Base-by-base conservation (phyloP, 1,139 yeast genomes). In the Kodamaea sp. region DNA sequence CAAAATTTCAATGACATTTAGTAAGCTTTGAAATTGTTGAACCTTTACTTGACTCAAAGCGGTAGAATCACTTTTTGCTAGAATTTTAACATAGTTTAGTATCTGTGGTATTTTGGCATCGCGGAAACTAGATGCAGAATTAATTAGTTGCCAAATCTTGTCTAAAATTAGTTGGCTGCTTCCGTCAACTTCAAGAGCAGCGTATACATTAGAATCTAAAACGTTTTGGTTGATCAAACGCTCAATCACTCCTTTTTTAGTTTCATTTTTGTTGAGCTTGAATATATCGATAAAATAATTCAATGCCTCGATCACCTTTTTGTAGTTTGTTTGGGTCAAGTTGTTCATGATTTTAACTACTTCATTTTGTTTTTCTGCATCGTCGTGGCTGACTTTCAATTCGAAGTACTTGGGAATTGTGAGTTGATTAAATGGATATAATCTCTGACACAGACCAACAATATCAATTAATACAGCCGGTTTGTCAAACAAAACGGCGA, bases 361-460 rank as follows among this genome's bases (percentile, higher is more conserved):
- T 45, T 70, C 65, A 41, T 57, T 49, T 37, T 56, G 50, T 29
- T 48, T 44, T 41, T 50, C 53, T 15, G 20, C 20, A 15, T 15
- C 20, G 20, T 15, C 20, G 20, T 15, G 1, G 62, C 49, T 31
- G 57, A 58, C 33, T 37, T 67, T 65, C 31, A 72, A 55, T 8
- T 52, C 40, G 22, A 71, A 52, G 40, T 62, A 70, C 34, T 64
- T 62, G 5, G 52, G 41, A 7, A 75, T 54, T 0, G 78, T 63
- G 9, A 73, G 53, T 32, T 65, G 70, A 40, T 66, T 74, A 20
- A 65, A 60, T 0, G 76, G 68, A 41, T 63, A 70, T 15, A 76
- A 57, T 31, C 61, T 56, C 39, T 68, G 69, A 42, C 77, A 75
- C 1, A 68, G 63, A 8, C 58, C 61, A 7, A 73, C 56, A 11